Base-by-base conservation (phyloP, 2,329 filamentous ascomycete species). In the Juglanconis sp. region DNA sequence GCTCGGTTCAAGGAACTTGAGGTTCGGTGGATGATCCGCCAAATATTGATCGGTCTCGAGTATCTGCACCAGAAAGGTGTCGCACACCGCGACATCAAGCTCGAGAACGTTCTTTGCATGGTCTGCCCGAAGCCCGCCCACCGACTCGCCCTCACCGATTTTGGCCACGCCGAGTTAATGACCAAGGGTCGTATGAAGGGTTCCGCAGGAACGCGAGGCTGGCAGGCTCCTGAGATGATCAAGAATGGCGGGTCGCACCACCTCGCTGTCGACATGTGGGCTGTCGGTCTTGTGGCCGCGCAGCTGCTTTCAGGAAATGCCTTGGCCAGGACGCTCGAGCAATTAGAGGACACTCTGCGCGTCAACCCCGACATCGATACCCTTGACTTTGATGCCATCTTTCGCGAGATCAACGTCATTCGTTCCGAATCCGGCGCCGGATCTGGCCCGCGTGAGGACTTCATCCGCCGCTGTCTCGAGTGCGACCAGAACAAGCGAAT, bases 51-150 rank as follows among this genome's bases (percentile, higher is more conserved):
- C 5, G 81, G 74, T 0, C 68, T 84, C 1, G 61, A 65, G 2
- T 82, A 81, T 63, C 74, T 84, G 6, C 82, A 84, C 63, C 65
- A 66, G n/a, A 79, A 79, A 47, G 76, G 76, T 0, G 74, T 84
- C 6, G 75, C 80, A 0, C 82, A 84, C 65, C 76, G 81, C 1
- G 82, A 85, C 57, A 70, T 84, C 35, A 84, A 85, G 62, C 80
- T 77, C 0, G 81, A 83, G 64, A 84, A 84, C 46, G 74, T 85
- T 3, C 75, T 84, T 10, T 72, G 82, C 58, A 77, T 76, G 0
- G 75, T 74, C 13, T 79, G 78, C 2, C 78, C 79, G 0, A 75
- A 73, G 32, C 68, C 74, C 10, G 70, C 71, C 2, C 77, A 78
- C 54, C 73, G 81, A 8, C 70, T 84, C 3, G 77, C 81, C 63